phyloP scores from a whole-genome alignment of 805 yeast genomes.

The Saccharomycopsis fermentans region DNA sequence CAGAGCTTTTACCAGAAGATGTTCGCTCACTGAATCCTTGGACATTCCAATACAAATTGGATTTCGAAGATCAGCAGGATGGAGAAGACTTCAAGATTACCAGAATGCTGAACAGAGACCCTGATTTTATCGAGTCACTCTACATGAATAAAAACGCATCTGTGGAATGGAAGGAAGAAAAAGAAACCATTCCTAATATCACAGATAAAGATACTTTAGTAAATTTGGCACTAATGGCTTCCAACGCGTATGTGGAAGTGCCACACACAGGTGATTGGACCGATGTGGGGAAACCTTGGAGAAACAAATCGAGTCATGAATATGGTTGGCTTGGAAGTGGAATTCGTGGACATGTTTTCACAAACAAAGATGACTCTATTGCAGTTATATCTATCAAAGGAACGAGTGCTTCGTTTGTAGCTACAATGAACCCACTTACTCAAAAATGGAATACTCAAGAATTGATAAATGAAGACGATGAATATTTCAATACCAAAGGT shows the following conservation, averaged over 20 bases:
- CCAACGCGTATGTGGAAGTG: constrained; percentile 77
- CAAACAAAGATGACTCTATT: constrained; percentile 41
- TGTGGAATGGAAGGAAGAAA: constrained; percentile 58
- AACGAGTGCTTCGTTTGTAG: constrained; percentile 72
- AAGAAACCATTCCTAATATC: constrained; percentile 59
- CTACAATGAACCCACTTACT: constrained; percentile 20
- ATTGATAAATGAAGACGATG: neutral
- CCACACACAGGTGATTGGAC: constrained; percentile 83
- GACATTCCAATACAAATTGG: constrained; percentile 21
- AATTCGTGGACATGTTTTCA: constrained; percentile 84
- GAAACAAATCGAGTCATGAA: constrained; percentile 26
- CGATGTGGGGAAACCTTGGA: constrained; percentile 57
- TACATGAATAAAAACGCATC: constrained; percentile 24
- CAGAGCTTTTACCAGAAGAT: constrained; percentile 20
- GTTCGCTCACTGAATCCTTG: constrained; percentile 34
- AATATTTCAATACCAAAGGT: constrained; percentile 26
- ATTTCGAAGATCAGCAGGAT: constrained; percentile 7
- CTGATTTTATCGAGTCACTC: constrained; percentile 46
- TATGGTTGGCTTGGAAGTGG: constrained; percentile 88
- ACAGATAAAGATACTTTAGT: constrained; percentile 65
- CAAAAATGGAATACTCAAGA: neutral
- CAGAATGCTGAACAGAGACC: constrained; percentile 39
- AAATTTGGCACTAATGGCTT: constrained; percentile 72
- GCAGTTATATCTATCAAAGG: constrained; percentile 84
- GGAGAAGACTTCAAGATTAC: constrained; percentile 18